phyloP scores from a whole-genome alignment of 2,329 filamentous ascomycete genomes.

The Aspergillus unguis region DNA sequence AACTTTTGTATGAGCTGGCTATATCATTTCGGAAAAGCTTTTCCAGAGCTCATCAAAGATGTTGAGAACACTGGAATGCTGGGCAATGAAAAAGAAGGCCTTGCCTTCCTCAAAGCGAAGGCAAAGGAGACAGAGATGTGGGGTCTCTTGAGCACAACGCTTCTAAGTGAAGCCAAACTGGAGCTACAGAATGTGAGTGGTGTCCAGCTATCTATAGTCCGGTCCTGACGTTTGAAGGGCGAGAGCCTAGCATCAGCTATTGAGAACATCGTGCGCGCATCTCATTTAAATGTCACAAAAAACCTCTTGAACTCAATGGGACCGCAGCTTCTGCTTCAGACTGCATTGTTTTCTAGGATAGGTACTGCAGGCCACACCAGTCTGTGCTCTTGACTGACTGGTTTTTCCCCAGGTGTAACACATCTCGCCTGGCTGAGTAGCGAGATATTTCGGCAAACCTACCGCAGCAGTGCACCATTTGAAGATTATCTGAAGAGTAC shows the following conservation, averaged over 20 bases:
- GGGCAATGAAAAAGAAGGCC: conserved; percentile 73
- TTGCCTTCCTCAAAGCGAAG: conserved; percentile 79
- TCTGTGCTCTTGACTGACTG: conserved; percentile 10
- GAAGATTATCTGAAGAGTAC: conserved; percentile 76
- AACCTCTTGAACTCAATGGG: conserved; percentile 71
- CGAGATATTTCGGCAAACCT: conserved; percentile 72
- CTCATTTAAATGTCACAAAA: conserved; percentile 74
- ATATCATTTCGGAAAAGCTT: conserved; percentile 86
- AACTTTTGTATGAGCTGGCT: conserved; percentile 97
- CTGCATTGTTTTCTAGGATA: conserved; percentile 71
- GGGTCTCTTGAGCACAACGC: conserved; percentile 74
- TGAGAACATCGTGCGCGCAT: conserved; percentile 77
- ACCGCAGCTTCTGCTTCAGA: conserved; percentile 67
- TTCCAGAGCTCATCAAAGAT: conserved; percentile 69
- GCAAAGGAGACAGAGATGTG: conserved; percentile 85
- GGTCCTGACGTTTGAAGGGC: conserved; percentile 42
- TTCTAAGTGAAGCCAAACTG: conserved; percentile 82
- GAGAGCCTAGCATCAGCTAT: conserved; percentile 60
- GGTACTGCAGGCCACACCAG: conserved; percentile 46
- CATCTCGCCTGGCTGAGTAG: conserved; percentile 57
- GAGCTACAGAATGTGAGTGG: conserved; percentile 66
- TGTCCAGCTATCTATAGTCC: not conserved
- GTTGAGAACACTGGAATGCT: conserved; percentile 70
- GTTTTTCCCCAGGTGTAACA: conserved; percentile 44
- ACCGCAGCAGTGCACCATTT: conserved; percentile 61